phyloP scores from a whole-genome alignment of 495 filamentous ascomycete species.

The Hypomontagnella submonticulosa region DNA sequence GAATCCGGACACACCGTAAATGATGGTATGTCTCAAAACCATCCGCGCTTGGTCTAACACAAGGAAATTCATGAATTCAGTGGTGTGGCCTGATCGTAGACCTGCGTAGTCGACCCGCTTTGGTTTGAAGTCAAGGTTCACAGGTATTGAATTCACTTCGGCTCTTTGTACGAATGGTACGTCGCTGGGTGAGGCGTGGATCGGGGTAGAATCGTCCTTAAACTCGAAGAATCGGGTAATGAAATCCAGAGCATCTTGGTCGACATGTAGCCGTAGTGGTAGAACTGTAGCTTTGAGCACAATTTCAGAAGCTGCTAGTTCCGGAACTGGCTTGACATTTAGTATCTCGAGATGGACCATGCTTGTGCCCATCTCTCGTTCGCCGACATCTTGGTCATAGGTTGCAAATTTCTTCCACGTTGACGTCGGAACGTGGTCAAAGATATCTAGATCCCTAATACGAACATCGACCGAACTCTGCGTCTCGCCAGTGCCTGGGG shows the following conservation, averaged over 20 bases:
- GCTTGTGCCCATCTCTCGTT: constrained; percentile 81
- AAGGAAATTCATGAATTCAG: constrained; percentile 99
- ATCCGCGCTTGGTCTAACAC: constrained; percentile 90
- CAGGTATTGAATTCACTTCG: constrained; percentile 82
- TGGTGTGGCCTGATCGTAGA: constrained; percentile 96
- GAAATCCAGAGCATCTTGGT: constrained; percentile 98
- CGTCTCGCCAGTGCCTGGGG: constrained; percentile 79
- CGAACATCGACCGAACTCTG: constrained; percentile 87
- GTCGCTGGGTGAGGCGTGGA: constrained; percentile 68
- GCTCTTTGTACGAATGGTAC: constrained; percentile 90
- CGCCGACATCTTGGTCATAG: constrained; percentile 86
- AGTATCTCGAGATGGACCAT: constrained; percentile 92
- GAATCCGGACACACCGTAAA: constrained; percentile 92
- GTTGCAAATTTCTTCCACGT: constrained; percentile 99
- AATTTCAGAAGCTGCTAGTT: constrained; percentile 88
- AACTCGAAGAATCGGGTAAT: constrained; percentile 98
- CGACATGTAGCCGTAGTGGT: constrained; percentile 91
- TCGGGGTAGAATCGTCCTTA: constrained; percentile 76
- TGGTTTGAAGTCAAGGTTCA: constrained; percentile 96
- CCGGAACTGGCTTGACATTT: constrained; percentile 84
- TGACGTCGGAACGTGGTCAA: constrained; percentile 93
- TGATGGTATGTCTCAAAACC: constrained; percentile 85
- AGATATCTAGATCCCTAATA: constrained; percentile 85
- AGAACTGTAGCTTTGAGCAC: constrained; percentile 86
- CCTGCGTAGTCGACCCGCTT: constrained; percentile 95